Conservation (phyloP, 2,329 filamentous ascomycete genomes). For the Ceratocystis eucalypticola region DNA sequence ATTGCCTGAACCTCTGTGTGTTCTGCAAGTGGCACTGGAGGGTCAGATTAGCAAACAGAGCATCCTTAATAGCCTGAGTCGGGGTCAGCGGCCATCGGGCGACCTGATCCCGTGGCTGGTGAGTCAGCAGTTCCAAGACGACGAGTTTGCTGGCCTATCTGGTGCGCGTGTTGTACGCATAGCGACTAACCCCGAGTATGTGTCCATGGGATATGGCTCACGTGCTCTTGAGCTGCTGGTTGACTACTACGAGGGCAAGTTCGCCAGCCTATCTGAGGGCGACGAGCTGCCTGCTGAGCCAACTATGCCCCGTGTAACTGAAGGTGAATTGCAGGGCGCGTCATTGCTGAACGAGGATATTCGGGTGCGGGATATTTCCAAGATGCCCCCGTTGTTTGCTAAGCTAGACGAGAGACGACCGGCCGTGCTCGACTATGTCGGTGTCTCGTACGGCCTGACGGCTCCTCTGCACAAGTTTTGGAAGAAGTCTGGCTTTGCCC, state of each 20-base stretch:
- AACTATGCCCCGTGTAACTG: conserved; percentile 64
- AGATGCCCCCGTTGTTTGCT: conserved; percentile 87
- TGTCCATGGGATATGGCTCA: conserved; percentile 83
- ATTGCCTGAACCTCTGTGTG: conserved; percentile 84
- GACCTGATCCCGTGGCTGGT: conserved; percentile 97
- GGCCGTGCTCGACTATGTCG: conserved; percentile 74
- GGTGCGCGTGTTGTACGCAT: conserved; percentile 88
- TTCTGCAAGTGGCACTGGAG: conserved; percentile 87
- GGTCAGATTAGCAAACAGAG: conserved; percentile 89
- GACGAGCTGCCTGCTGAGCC: conserved; percentile 38
- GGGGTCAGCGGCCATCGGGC: conserved; percentile 77
- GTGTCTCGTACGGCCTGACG: conserved; percentile 90
- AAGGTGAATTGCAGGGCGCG: conserved; percentile 63
- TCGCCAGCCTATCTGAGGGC: conserved; percentile 68
- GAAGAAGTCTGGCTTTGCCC: conserved; percentile 75
- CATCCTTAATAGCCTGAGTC: conserved; percentile 75
- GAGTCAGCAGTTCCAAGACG: conserved; percentile 95
- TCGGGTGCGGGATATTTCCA: conserved; percentile 73
- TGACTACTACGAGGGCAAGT: conserved; percentile 92
- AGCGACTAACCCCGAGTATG: conserved; percentile 88
- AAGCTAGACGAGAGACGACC: conserved; percentile 74
- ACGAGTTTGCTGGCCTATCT: conserved; percentile 86
- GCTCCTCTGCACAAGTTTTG: conserved; percentile 85
- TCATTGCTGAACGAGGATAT: conserved; percentile 77
- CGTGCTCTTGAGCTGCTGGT: conserved; percentile 74